Evolutionary conservation across 495 filamentous ascomycete species (phyloP).

Genomic region (Bombardia bombarda): DNA sequence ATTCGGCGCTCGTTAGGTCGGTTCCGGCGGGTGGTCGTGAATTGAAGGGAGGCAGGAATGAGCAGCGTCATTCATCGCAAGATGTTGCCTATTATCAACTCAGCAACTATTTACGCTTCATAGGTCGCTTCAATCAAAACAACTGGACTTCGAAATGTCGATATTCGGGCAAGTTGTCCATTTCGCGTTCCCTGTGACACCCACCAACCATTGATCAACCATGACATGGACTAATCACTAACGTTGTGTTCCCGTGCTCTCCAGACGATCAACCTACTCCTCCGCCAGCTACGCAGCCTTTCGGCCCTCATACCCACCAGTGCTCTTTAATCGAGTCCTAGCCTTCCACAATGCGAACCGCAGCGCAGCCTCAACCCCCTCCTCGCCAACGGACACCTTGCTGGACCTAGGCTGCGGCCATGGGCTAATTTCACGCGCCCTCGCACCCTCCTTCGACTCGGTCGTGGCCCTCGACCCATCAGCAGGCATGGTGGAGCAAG

Average conservation of each 20-base stretch:
- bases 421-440: slow-evolving; percentile 47
- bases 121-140: too few species aligned
- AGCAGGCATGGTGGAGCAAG: slow-evolving; percentile 49
- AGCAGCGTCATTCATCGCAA: too few species aligned
- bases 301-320: slow-evolving; percentile 53
- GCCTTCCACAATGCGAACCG: slow-evolving; percentile 38
- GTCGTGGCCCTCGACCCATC: slow-evolving; percentile 53
- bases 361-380: neutral
- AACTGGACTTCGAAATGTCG: slow-evolving; percentile 2
- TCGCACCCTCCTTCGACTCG: slow-evolving; percentile 39
- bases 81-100: too few species aligned
- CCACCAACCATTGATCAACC: too few species aligned
- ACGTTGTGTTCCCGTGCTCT: too few species aligned
- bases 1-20: too few species aligned
- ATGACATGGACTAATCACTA: too few species aligned
- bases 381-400: slow-evolving; percentile 21
- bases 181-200: neutral
- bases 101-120: too few species aligned
- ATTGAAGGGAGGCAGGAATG: too few species aligned
- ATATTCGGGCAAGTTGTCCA: slow-evolving; percentile 9
- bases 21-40: too few species aligned
- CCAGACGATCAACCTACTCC: slow-evolving; percentile 32
- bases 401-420: slow-evolving; percentile 58
- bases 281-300: slow-evolving; percentile 51
- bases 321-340: slow-evolving; percentile 47